Conservation (phyloP, 2,329 filamentous ascomycete species). For the Fusarium chaquense region DNA sequence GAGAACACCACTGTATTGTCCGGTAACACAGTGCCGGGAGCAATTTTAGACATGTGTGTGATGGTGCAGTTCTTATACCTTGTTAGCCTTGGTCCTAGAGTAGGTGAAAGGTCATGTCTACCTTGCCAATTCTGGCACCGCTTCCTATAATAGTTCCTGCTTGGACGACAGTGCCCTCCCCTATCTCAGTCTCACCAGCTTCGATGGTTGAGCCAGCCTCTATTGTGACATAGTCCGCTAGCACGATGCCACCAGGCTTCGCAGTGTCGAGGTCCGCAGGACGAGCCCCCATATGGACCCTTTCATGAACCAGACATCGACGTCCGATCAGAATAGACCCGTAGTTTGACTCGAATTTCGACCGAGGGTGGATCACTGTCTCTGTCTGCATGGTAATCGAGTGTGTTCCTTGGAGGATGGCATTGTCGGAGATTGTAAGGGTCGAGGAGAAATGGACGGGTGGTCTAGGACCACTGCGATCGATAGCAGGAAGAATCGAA, state of each 20-base stretch:
- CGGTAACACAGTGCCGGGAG: slow-evolving; percentile 68
- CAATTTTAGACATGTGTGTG: slow-evolving; percentile 71
- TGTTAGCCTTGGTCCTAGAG: slow-evolving; percentile 32
- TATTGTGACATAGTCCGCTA: slow-evolving; percentile 72
- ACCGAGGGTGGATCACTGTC: slow-evolving; percentile 87
- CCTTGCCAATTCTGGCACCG: slow-evolving; percentile 72
- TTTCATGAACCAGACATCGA: slow-evolving; percentile 84
- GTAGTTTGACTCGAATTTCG: slow-evolving; percentile 79
- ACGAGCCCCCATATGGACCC: slow-evolving; percentile 65
- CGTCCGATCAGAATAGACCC: slow-evolving; percentile 85
- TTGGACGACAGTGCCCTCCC: slow-evolving; percentile 71
- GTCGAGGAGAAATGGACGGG: slow-evolving; percentile 72
- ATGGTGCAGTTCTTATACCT: slow-evolving; percentile 73
- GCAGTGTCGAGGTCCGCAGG: slow-evolving; percentile 46
- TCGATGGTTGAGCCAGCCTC: slow-evolving; percentile 72
- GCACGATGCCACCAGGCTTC: slow-evolving; percentile 62
- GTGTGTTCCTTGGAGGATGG: slow-evolving; percentile 76
- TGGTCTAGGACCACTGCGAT: slow-evolving; percentile 67
- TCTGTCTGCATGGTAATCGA: slow-evolving; percentile 83
- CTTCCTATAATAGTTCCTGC: slow-evolving; percentile 69
- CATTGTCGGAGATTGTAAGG: slow-evolving; percentile 72
- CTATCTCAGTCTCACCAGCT: slow-evolving; percentile 70
- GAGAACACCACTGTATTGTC: slow-evolving; percentile 79
- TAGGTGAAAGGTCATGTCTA: slow-evolving; percentile 50
- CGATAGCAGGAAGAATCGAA: slow-evolving; percentile 66